These are phyloP conservation scores for Gynostemma pentaphyllum DNA, from an alignment of 306 rosid species.

Conservation along the genomic window DNA sequence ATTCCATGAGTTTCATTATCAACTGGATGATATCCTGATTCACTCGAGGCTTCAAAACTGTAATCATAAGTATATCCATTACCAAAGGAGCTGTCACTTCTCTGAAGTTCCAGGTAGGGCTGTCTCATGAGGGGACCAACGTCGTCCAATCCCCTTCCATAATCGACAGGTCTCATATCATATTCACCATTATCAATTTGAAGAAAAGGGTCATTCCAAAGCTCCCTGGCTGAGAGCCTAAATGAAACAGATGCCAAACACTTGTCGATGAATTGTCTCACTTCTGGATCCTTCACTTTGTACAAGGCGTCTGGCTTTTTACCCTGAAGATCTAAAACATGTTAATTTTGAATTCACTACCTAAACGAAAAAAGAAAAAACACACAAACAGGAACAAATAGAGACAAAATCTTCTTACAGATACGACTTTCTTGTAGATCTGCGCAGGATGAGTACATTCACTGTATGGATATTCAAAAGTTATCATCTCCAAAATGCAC, in stretches of 20 bases:
- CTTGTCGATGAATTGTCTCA: slow-evolving; percentile 67
- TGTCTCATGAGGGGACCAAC: slow-evolving; percentile 32
- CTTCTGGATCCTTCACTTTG: slow-evolving; percentile 81
- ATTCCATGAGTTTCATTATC: slow-evolving; percentile 1
- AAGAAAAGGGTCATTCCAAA: slow-evolving; percentile 74
- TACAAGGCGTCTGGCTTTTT: slow-evolving; percentile 84
- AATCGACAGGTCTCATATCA: slow-evolving; percentile 33
- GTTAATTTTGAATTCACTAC: slow-evolving; percentile 12
- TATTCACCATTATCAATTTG: slow-evolving; percentile 47
- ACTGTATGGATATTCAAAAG: slow-evolving; percentile 90
- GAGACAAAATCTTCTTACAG: slow-evolving; percentile 48
- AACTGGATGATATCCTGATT: slow-evolving; percentile 8
- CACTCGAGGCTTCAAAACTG: slow-evolving; percentile 30
- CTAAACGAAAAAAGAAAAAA: background rate
- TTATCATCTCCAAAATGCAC: slow-evolving; percentile 92
- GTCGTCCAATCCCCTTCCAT: slow-evolving; percentile 10
- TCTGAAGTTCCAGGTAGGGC: slow-evolving; percentile 34
- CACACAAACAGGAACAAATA: background rate
- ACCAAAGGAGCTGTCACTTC: slow-evolving; percentile 20
- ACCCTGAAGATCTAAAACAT: slow-evolving; percentile 42
- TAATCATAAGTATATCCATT: slow-evolving; percentile 34
- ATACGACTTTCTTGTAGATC: slow-evolving; percentile 91
- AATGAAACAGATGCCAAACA: slow-evolving; percentile 70
- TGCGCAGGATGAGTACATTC: slow-evolving; percentile 95
- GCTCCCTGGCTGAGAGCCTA: slow-evolving; percentile 82